Evolutionary conservation across 345 rosid species (phyloP).

Genomic region (Lagerstroemia speciosa): DNA sequence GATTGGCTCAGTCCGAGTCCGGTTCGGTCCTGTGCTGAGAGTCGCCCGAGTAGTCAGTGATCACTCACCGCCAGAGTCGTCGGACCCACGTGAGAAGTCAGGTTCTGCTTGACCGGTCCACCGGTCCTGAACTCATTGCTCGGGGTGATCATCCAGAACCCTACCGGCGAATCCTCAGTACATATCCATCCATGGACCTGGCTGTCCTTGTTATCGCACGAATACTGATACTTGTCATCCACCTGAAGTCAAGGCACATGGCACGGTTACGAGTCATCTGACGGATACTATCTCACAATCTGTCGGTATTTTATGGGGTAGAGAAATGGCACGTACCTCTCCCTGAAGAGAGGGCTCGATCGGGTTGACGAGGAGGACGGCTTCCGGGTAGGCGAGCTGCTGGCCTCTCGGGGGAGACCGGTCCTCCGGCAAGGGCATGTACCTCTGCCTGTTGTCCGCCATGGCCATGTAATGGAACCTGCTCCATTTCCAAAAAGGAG

Average conservation of each 20-base stretch:
- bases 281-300: too few relatives aligned
- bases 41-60: not conserved
- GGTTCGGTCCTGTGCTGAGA: not conserved
- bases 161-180: slow-evolving; percentile 48
- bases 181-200: slow-evolving; percentile 83
- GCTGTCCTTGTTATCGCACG: slow-evolving; percentile 61
- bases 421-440: slow-evolving; percentile 47
- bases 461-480: slow-evolving; percentile 51
- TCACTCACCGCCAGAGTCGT: slow-evolving; percentile 58
- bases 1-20: not conserved
- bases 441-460: slow-evolving; percentile 39
- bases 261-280: too few relatives aligned
- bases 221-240: slow-evolving; percentile 89
- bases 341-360: slow-evolving; percentile 34
- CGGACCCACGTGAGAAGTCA: slow-evolving; percentile 87
- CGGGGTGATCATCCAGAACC: slow-evolving; percentile 93
- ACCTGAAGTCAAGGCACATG: slow-evolving; percentile 36
- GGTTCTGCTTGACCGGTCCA: slow-evolving; percentile 78
- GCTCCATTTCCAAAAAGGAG: not conserved
- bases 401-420: slow-evolving; percentile 32
- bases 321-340: slow-evolving; percentile 29
- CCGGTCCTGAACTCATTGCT: slow-evolving; percentile 76
- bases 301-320: not conserved
- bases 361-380: slow-evolving; percentile 45
- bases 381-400: slow-evolving; percentile 39